Evolutionary conservation across 164 flowering plant genomes (phyloP), one percentile per base, ranked within the genome.

Genomic region (Piper betle): DNA sequence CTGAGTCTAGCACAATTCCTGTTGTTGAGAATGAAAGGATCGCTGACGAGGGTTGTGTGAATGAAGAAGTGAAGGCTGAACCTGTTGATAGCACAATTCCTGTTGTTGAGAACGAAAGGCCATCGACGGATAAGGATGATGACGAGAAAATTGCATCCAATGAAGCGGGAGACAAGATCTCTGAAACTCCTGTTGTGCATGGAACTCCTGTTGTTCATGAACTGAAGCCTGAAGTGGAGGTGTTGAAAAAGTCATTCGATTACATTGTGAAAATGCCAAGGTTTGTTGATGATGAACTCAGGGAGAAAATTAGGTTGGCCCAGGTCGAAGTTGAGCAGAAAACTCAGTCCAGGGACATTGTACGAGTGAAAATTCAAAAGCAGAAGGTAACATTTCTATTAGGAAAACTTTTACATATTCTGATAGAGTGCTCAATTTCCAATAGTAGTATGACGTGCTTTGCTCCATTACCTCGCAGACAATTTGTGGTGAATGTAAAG

Each of bases 241-340:
- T 67, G 20, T 79, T 13, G 43, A 78, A 63, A 62, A 76, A 63
- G 61, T 80, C 77, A 53, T 82, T 80, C 67, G 72, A 71, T 75
- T 83, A 53, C 66, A 70, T 91, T 61, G 67, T 84, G 13, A 82
- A 67, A 71, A 41, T 82, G 57, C 96, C 96, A 39, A 77, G 85
- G 70, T 79, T 67, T 75, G 79, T 81, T 61, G 91, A 80, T 59
- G 82, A 79, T 43, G 79, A 73, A 33, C 40, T 82, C 37, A 81
- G 68, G 59, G 81, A 81, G 64, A 75, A 82, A 73, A 80, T 83
- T 62, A 75, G 72, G 59, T 61, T 61, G 52, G 84, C 86, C 53
- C 79, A 83, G 75, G 53, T 65, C 42, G 66, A 74, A 71, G 84
- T 88, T 66, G 80, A 83, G 3, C 81, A 82, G 64, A 86, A 71